Conservation (phyloP, 1,139 yeast genomes). For the Kluyveromyces sp. region DNA sequence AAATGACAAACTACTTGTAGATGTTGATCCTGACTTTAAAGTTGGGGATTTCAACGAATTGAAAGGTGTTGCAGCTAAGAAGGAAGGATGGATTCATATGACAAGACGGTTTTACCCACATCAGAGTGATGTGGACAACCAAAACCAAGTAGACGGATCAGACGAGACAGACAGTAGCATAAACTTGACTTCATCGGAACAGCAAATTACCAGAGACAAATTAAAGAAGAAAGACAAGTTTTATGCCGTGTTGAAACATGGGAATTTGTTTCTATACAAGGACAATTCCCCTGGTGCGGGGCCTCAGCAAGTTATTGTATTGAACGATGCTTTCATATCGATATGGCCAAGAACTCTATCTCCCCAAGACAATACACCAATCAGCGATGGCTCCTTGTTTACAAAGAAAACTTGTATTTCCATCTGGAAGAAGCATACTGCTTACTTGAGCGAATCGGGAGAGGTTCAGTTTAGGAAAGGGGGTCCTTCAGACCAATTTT, state of each 20-base stretch:
- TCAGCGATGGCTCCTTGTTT: slow-evolving; percentile 68
- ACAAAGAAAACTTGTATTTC: slow-evolving; percentile 76
- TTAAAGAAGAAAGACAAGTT: slow-evolving; percentile 47
- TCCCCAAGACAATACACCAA: slow-evolving; percentile 20
- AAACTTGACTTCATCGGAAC: slow-evolving; percentile 7
- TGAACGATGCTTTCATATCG: slow-evolving; percentile 60
- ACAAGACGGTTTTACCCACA: slow-evolving; percentile 63
- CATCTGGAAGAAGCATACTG: slow-evolving; percentile 39
- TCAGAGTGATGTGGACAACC: slow-evolving; percentile 51
- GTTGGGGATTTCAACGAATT: slow-evolving; percentile 60
- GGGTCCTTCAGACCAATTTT: slow-evolving; percentile 36
- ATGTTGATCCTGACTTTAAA: slow-evolving; percentile 37
- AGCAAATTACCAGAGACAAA: slow-evolving; percentile 21
- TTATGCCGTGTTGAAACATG: slow-evolving; percentile 69
- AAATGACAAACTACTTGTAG: slow-evolving; percentile 16
- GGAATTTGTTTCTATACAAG: slow-evolving; percentile 73
- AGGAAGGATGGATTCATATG: slow-evolving; percentile 76
- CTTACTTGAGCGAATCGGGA: slow-evolving; percentile 10
- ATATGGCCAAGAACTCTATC: slow-evolving; percentile 69
- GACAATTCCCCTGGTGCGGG: slow-evolving; percentile 43
- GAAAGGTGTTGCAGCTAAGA: slow-evolving; percentile 56
- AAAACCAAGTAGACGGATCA: slow-evolving; percentile 12
- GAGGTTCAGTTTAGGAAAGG: slow-evolving; percentile 25
- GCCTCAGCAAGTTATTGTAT: slow-evolving; percentile 73
- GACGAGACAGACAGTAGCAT: slow-evolving; percentile 10